Conservation (phyloP, 2,329 filamentous ascomycete genomes). For the Sporothrix brasiliensis region DNA sequence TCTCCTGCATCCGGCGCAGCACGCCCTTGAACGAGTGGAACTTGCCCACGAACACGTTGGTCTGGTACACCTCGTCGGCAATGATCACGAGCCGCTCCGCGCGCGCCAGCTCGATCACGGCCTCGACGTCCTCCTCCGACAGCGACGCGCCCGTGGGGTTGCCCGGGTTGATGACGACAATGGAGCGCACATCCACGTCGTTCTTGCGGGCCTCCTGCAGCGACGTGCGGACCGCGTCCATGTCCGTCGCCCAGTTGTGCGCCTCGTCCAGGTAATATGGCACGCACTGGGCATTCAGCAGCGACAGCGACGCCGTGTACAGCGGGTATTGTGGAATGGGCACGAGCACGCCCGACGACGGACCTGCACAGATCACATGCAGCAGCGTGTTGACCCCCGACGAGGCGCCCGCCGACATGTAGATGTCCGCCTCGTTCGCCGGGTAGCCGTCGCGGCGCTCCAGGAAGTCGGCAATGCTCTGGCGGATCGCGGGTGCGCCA, state of each 20-base stretch:
- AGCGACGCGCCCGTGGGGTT: conserved; percentile 95
- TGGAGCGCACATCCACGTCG: conserved; percentile 84
- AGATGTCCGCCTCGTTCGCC: conserved; percentile 78
- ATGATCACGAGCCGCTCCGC: conserved; percentile 85
- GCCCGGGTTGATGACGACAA: conserved; percentile 97
- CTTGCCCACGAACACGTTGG: conserved; percentile 92
- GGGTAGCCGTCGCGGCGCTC: conserved; percentile 89
- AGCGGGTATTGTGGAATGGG: conserved; percentile 98
- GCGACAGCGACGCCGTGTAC: conserved; percentile 87
- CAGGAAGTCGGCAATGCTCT: conserved; percentile 90
- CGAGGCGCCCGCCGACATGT: conserved; percentile 88
- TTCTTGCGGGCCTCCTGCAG: conserved; percentile 73
- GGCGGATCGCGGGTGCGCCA: conserved; percentile 80
- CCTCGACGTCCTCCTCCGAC: conserved; percentile 73
- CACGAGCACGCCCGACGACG: conserved; percentile 80
- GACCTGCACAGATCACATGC: conserved; percentile 79
- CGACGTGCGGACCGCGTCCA: conserved; percentile 73
- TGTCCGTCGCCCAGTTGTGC: conserved; percentile 83
- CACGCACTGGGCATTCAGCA: conserved; percentile 83
- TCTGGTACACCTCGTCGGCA: conserved; percentile 98
- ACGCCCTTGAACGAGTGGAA: conserved; percentile 96
- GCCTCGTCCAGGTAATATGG: conserved; percentile 93
- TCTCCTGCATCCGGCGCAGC: conserved; percentile 77
- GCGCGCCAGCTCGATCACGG: conserved; percentile 83
- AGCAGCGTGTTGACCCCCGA: conserved; percentile 93